Evolutionary conservation across 345 rosid species (phyloP).

Genomic region (Litchi chinensis): DNA sequence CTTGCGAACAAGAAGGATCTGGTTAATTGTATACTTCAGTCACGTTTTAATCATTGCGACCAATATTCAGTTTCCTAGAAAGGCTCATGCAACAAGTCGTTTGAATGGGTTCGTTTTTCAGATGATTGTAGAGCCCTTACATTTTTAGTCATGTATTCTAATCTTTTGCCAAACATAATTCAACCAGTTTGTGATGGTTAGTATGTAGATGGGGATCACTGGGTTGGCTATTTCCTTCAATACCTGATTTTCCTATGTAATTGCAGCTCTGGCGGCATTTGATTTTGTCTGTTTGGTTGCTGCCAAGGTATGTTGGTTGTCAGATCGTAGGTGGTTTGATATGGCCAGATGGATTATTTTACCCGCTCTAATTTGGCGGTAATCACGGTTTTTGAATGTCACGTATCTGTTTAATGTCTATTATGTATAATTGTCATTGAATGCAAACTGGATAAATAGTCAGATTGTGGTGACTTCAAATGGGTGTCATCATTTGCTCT

Average conservation of each 20-base stretch:
- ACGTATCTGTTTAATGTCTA: neutral
- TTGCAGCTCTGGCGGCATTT: neutral
- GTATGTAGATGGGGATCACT: too few species aligned
- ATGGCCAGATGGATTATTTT: neutral
- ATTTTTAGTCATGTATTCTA: neutral
- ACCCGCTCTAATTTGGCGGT: neutral
- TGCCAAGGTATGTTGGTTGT: neutral
- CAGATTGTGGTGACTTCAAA: neutral
- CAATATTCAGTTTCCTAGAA: neutral
- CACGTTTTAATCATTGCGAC: neutral
- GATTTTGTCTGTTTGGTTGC: neutral
- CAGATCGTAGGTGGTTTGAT: neutral
- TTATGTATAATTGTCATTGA: neutral
- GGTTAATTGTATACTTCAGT: neutral
- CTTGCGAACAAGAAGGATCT: neutral
- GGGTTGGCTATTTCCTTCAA: neutral
- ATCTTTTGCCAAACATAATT: too few species aligned
- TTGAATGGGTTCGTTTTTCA: neutral
- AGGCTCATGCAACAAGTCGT: neutral
- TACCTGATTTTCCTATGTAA: neutral
- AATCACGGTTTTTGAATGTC: neutral
- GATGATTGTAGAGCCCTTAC: neutral
- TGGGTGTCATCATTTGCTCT: neutral
- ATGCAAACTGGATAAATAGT: neutral
- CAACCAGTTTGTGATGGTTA: neutral